Evolutionary conservation across 164 flowering plant species (phyloP).

Genomic region (Platanus orientalis): DNA sequence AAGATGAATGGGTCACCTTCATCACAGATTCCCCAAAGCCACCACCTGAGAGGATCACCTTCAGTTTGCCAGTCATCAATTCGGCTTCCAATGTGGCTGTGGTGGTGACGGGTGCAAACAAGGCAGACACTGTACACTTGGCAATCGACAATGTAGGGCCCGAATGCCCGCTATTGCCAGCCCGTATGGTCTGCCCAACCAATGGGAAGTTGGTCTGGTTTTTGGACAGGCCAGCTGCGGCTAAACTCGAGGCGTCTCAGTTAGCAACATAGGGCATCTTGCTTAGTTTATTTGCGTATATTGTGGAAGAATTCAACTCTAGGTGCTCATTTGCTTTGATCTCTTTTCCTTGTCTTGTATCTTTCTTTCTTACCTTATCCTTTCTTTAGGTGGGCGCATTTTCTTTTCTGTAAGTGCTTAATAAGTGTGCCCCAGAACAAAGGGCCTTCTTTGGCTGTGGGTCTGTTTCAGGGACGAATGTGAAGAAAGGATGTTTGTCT

Average conservation of each 20-base stretch:
- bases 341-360: background rate
- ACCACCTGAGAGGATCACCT: conserved; percentile 78
- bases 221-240: conserved; percentile 62
- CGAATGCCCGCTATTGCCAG: conserved; percentile 41
- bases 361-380: background rate
- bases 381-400: background rate
- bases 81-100: conserved; percentile 66
- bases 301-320: conserved; percentile 16
- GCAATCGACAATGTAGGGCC: conserved; percentile 40
- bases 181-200: conserved; percentile 49
- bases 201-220: conserved; percentile 74
- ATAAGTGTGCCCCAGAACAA: conserved; percentile 15
- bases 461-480: background rate
- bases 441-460: background rate
- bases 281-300: conserved; percentile 25
- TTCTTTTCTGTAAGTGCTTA: conserved; percentile 20
- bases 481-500: background rate
- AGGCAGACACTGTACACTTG: conserved; percentile 53
- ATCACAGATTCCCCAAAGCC: conserved; percentile 72
- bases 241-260: conserved; percentile 37
- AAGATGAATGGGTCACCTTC: conserved; percentile 65
- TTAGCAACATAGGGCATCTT: conserved; percentile 22
- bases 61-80: conserved; percentile 80
- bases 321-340: conserved; percentile 7
- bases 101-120: conserved; percentile 55